Base-by-base conservation (phyloP, 345 rosid species). In the Rhodomyrtus tomentosa region DNA sequence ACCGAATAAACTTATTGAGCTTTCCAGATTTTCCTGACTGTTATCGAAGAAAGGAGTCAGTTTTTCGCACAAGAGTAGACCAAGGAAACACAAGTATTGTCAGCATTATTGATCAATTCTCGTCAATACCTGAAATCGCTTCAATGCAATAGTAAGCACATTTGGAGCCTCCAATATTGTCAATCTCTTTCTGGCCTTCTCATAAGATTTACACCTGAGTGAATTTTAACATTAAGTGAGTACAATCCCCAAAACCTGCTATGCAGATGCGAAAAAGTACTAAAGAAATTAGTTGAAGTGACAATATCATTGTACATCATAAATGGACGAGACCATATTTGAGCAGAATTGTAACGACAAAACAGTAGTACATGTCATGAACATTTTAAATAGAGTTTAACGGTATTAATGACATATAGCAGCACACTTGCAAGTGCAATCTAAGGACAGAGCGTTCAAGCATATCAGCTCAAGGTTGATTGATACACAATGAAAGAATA, bases 21-120 rank as follows among this genome's bases (percentile, higher is more conserved):
- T 98, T 98, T 82, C 99, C 99, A 82, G 93, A 94, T 91, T 93
- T 95, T 81, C 99, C 99, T 2, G 98, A 91, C 99, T 98, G 94
- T 25, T 50, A 68, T 7, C 29, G 1, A 85, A 85, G 24, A 58
- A 45, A 45, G 49, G 25, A 36, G 45, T 73, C 55, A 82, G n/a
- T 45, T 24, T 83, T 51, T 42, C 5, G 45, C 29, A 25, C 11
- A 42, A 62, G 32, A 59, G 32, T 5, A 83, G 52, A 50, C 38
- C 52, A 40, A 20, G 51, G 52, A 58, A 83, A 58, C 13, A 49
- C 24, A 52, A 48, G 52, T 40, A 55, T 16, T 22, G 29, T 40
- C 79, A 29, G 76, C 9, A 48, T 7, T 29, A 83, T 56, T 45
- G 27, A 81, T 55, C 83, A 52, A 81, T 38, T 68, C 20, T 36